Conservation (phyloP, 768 basidiomycete species). For the Mycena floridula region DNA sequence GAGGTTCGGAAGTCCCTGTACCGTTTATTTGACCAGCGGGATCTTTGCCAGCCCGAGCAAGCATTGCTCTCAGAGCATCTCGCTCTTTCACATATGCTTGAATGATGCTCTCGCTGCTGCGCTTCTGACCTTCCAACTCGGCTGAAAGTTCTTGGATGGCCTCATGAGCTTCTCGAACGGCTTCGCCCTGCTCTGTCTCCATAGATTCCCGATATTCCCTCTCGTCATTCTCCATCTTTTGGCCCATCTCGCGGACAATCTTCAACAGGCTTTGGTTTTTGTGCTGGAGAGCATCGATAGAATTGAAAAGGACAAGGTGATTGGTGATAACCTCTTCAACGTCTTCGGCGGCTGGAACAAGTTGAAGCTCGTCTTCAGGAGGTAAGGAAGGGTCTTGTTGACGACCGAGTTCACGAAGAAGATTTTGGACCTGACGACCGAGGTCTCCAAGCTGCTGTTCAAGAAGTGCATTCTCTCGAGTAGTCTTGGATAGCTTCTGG, state of each 20-base stretch:
- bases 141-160: conserved; percentile 74
- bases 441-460: conserved; percentile 77
- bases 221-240: conserved; percentile 83
- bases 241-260: conserved; percentile 76
- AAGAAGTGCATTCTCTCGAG: conserved; percentile 60
- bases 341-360: conserved; percentile 37
- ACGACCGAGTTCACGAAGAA: conserved; percentile 77
- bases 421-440: conserved; percentile 74
- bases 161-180: conserved; percentile 83
- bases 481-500: conserved; percentile 55
- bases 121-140: conserved; percentile 76
- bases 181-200: conserved; percentile 71
- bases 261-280: conserved; percentile 88
- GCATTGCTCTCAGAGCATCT: conserved; percentile 75
- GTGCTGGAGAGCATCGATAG: conserved; percentile 73
- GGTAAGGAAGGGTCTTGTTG: conserved; percentile 80
- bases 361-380: conserved; percentile 54
- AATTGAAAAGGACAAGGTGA: conserved; percentile 81
- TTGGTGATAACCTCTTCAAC: conserved; percentile 83
- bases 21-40: conserved; percentile 20
- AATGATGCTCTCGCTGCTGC: conserved; percentile 59
- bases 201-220: conserved; percentile 63
- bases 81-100: conserved; percentile 84
- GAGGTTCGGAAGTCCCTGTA: conserved; percentile 20
- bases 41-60: conserved; percentile 45